Percentiles rank a stretch among this genome's conserved stretches.
Conservation (phyloP, 805 yeast genomes). For the Candida hungchunana region DNA sequence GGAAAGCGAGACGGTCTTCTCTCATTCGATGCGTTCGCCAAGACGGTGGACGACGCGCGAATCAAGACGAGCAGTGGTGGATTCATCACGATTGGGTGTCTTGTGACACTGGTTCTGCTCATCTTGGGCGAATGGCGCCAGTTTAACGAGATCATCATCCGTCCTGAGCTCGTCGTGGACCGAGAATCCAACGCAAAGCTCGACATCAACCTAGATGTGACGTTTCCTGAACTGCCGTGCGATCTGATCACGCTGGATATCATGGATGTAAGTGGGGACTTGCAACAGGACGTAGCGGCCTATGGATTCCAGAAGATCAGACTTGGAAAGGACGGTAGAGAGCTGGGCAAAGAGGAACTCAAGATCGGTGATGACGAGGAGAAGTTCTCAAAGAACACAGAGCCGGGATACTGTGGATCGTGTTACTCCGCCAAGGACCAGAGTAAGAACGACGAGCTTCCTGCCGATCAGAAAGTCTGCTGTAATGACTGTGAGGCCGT, state of each 20-base stretch:
- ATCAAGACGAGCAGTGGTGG: slow-evolving; percentile 91
- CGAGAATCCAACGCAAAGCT: slow-evolving; percentile 70
- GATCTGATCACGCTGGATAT: slow-evolving; percentile 76
- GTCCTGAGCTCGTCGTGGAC: slow-evolving; percentile 88
- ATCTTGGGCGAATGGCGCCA: slow-evolving; percentile 72
- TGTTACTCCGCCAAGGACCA: slow-evolving; percentile 85
- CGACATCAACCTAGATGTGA: slow-evolving; percentile 75
- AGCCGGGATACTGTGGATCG: slow-evolving; percentile 69
- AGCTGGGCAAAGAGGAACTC: slow-evolving; percentile 37
- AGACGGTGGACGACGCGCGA: slow-evolving; percentile 90
- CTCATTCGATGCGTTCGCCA: slow-evolving; percentile 84
- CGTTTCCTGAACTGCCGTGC: slow-evolving; percentile 86
- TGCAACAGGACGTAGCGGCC: slow-evolving; percentile 65
- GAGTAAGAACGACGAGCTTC: slow-evolving; percentile 36
- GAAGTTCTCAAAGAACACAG: slow-evolving; percentile 21
- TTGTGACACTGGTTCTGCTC: slow-evolving; percentile 55
- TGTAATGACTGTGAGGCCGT: slow-evolving; percentile 87
- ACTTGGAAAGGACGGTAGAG: slow-evolving; percentile 49
- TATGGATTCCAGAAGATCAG: slow-evolving; percentile 73
- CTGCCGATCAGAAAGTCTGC: slow-evolving; percentile 47
- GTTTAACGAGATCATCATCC: slow-evolving; percentile 59
- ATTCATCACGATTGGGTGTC: slow-evolving; percentile 70
- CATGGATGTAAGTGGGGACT: slow-evolving; percentile 84
- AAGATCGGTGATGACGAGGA: slow-evolving; percentile 36
- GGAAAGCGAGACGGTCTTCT: slow-evolving; percentile 31